Evolutionary conservation across 371 early-diverging fungal genomes (phyloP).

Genomic region (Rhizomucor pusillus): DNA sequence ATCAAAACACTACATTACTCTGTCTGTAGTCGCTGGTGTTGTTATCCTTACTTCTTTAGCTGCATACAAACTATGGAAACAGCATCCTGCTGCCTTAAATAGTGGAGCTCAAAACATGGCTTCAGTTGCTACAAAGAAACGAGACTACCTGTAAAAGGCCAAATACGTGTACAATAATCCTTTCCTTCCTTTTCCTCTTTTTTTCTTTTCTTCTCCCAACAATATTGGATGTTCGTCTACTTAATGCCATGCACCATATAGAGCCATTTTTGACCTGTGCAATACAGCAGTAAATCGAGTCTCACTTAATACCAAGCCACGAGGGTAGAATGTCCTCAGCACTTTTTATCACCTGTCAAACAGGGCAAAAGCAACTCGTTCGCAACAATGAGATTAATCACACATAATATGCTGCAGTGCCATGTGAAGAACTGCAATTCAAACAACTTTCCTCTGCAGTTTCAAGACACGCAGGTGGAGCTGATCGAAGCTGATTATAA

Average conservation of each 20-base stretch:
- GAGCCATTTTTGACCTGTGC: too few species aligned
- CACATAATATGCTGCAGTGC: slow-evolving; percentile 98
- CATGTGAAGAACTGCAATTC: slow-evolving; percentile 91
- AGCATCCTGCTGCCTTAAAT: slow-evolving; percentile 21
- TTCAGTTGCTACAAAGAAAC: slow-evolving; percentile 17
- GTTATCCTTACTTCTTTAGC: slow-evolving; percentile 40
- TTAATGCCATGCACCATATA: too few species aligned
- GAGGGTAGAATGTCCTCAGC: too few species aligned
- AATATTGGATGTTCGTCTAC: too few species aligned
- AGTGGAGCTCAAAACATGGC: slow-evolving; percentile 19
- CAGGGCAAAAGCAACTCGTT: too few species aligned
- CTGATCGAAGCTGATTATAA: slow-evolving; percentile 83
- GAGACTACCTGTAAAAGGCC: slow-evolving; percentile 22
- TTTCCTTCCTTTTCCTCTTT: too few species aligned
- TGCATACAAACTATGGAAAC: slow-evolving; percentile 41
- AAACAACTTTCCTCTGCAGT: slow-evolving; percentile 86
- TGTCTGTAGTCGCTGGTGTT: slow-evolving; percentile 39
- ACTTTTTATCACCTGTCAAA: too few species aligned
- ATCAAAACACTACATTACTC: slow-evolving; percentile 31
- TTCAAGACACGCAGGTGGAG: slow-evolving; percentile 84
- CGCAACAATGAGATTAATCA: slow-evolving; percentile 80
- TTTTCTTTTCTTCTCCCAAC: too few species aligned
- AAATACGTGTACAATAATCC: too few species aligned
- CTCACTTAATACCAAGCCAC: too few species aligned
- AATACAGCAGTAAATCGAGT: too few species aligned